phyloP scores from a whole-genome alignment of 192 early-diverging fungal species.

The Backusella westeae region DNA sequence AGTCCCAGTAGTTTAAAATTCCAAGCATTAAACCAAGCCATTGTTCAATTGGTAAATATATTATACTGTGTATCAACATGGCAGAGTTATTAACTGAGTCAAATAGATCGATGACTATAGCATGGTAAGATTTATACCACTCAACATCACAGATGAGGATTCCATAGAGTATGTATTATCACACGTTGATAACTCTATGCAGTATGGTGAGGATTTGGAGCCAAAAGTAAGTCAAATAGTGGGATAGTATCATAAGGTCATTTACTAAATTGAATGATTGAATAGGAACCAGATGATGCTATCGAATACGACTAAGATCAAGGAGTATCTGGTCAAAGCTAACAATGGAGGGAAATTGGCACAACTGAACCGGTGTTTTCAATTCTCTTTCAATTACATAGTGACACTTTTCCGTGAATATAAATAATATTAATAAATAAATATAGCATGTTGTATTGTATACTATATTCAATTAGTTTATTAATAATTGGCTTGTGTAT shows the following conservation, averaged over 20 bases:
- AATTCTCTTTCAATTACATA: not conserved
- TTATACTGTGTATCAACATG: not conserved
- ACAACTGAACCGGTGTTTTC: not conserved
- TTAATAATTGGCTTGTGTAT: not conserved
- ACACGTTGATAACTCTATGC: constrained; percentile 91
- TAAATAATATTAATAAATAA: not conserved
- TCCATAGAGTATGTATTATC: constrained; percentile 83
- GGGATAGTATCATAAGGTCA: not conserved
- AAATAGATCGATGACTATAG: constrained; percentile 89
- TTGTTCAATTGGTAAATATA: constrained; percentile 74
- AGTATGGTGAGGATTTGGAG: constrained; percentile 97
- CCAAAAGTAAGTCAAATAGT: constrained; percentile 63
- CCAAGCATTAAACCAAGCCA: constrained; percentile 82
- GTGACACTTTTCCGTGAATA: not conserved
- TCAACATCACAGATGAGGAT: constrained; percentile 95
- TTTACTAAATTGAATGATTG: constrained; percentile 12
- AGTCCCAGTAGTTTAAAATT: constrained; percentile 58
- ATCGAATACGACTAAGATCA: constrained; percentile 24
- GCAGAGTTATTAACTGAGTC: not conserved
- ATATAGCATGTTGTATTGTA: not conserved
- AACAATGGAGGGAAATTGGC: not conserved
- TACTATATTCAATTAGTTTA: not conserved
- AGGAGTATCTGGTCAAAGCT: not conserved
- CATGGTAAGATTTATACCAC: constrained; percentile 94
- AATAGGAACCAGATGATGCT: constrained; percentile 33